Base-by-base conservation (phyloP, 1,284 basidiomycete species). In the Acaromyces ingoldii region DNA sequence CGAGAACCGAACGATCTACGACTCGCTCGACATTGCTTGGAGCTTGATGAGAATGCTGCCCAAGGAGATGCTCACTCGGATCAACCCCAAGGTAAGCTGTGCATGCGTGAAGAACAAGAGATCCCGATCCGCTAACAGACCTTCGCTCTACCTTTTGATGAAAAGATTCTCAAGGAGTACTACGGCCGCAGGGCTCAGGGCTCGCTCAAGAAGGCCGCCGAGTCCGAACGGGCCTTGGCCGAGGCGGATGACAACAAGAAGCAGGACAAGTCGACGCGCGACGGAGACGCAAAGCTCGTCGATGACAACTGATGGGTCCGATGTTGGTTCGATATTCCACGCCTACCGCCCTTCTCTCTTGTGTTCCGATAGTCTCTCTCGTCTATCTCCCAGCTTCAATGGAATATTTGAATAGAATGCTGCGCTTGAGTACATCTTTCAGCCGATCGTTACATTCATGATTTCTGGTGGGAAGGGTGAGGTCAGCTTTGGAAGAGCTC, bases 41-140 rank as follows among this genome's bases (percentile, higher is more conserved):
- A 87, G 87, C 29, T 79, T 99, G 55, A 82, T 99, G 65, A 86
- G 95, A 65, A 95, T 95, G 78, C 97, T 98, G 88, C 95, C 95
- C 67, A 93, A 95, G 80, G 93, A 97, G 79, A 89, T 91, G 78
- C 83, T 98, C 61, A 97, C 96, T 81, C 87, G 93, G 34, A 67
- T 76, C 54, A 63, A 53, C 19, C 74, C 74, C 38, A 76, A 75
- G 51, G 49, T 38, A 13, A 6, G 29, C 29, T 13, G 13, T 30
- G 29, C 6, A 6, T 7, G 13, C 36, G 36, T 37, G 6, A 17
- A 6, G 13, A n/a, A n/a, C n/a, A n/a, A n/a, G n/a, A n/a, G n/a
- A n/a, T n/a, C n/a, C n/a, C n/a, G n/a, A n/a, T n/a, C n/a, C n/a
- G 19, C 9, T 15, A 7, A 6, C 36, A 6, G 1, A 17, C 15